Conservation (phyloP, 2,329 filamentous ascomycete species). For the Fusarium sterilihyphosum region DNA sequence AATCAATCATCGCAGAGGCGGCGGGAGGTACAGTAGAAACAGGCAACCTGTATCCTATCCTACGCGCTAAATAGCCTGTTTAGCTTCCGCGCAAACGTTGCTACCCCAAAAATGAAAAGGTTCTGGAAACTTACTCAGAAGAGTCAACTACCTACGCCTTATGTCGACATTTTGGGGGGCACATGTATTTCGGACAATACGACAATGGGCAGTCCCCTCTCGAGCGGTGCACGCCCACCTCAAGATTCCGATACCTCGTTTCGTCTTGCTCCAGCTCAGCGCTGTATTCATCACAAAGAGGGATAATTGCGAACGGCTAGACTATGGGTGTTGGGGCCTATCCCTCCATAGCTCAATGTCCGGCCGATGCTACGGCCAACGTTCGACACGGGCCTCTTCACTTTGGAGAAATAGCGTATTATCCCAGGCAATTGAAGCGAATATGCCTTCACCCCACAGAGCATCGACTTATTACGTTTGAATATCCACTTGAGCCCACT, state of each 20-base stretch:
- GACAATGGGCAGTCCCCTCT: not conserved
- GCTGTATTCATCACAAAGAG: constrained; percentile 1
- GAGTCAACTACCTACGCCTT: not conserved
- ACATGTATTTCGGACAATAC: not conserved
- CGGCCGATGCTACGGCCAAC: constrained; percentile 12
- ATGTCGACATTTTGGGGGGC: not conserved
- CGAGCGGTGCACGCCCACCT: not conserved
- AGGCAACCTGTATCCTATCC: not conserved
- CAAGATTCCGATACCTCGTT: not conserved
- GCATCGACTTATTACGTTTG: constrained; percentile 35
- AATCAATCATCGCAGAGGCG: constrained; percentile 12
- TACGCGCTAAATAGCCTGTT: not conserved
- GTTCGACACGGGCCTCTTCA: constrained; percentile 1
- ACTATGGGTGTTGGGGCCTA: not conserved
- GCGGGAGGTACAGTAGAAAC: not conserved
- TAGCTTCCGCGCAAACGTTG: not conserved
- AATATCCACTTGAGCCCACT: constrained; percentile 28
- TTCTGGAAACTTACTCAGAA: constrained; percentile 29
- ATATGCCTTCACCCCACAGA: constrained; percentile 5
- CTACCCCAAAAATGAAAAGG: constrained; percentile 1
- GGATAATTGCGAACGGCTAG: constrained; percentile 7
- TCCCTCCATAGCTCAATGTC: constrained; percentile 7
- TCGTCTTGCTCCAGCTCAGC: not conserved
- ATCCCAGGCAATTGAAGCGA: constrained; percentile 7
- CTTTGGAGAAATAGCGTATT: constrained; percentile 4